Conservation (phyloP, 2,329 filamentous ascomycete genomes). For the Albophoma yamanashiensis region DNA sequence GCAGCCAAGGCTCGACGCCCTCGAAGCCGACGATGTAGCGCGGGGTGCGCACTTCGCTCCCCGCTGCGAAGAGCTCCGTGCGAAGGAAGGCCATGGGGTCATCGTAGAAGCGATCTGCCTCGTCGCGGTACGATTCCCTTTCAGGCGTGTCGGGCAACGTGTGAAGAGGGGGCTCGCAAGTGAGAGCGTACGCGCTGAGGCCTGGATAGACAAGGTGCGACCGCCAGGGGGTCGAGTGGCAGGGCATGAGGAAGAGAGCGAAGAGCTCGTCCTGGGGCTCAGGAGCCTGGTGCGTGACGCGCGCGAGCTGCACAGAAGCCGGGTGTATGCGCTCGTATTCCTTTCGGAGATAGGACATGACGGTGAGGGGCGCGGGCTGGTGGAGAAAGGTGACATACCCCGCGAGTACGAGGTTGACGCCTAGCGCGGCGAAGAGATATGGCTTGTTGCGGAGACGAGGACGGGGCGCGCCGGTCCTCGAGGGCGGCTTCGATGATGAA, state of each 20-base stretch:
- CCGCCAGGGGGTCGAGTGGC: slow-evolving; percentile 93
- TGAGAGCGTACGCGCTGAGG: slow-evolving; percentile 72
- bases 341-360: slow-evolving; percentile 64
- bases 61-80: slow-evolving; percentile 33
- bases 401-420: slow-evolving; percentile 59
- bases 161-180: slow-evolving; percentile 79
- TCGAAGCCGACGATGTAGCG: slow-evolving; percentile 52
- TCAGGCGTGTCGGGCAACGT: slow-evolving; percentile 46
- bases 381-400: slow-evolving; percentile 67
- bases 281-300: slow-evolving; percentile 7
- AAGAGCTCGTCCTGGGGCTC: slow-evolving; percentile 37
- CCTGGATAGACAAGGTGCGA: slow-evolving; percentile 69
- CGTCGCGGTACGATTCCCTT: slow-evolving; percentile 65
- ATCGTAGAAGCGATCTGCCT: slow-evolving; percentile 86
- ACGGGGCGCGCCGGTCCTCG: slow-evolving; percentile 13
- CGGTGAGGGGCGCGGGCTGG: slow-evolving; percentile 67
- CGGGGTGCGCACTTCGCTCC: slow-evolving; percentile 24
- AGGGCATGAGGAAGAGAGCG: slow-evolving; percentile 83
- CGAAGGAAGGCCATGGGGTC: slow-evolving; percentile 45
- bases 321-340: slow-evolving; percentile 55
- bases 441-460: slow-evolving; percentile 37
- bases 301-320: slow-evolving; percentile 10
- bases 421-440: slow-evolving; percentile 47
- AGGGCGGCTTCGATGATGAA: slow-evolving; percentile 14
- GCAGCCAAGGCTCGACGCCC: slow-evolving; percentile 38